A percentile compares a stretch with the other conserved stretches of the same genome.
Conservation (phyloP, 2,329 filamentous ascomycete species). For the Acrocalymma vagum region DNA sequence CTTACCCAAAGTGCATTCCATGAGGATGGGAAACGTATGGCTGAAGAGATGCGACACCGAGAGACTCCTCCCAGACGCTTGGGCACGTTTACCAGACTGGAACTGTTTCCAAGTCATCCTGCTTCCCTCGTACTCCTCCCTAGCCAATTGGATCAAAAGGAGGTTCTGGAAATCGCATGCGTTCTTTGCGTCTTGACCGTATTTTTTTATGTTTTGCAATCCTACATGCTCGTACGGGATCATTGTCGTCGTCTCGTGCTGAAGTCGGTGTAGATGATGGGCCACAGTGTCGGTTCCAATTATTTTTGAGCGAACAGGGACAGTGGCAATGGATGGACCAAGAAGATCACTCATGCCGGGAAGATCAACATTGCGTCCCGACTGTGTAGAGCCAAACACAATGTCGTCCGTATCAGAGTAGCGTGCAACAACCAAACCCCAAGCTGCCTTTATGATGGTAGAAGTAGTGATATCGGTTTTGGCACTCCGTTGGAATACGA, state of each 20-base stretch:
- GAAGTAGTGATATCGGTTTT: conserved; percentile 10
- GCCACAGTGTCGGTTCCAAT: neutral
- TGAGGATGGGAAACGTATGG: too few species aligned
- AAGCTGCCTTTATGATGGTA: conserved; percentile 32
- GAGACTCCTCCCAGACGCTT: too few species aligned
- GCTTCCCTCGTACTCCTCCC: conserved; percentile 2
- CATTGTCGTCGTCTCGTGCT: conserved; percentile 4
- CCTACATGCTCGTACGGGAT: conserved; percentile 37
- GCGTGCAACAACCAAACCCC: conserved; percentile 25
- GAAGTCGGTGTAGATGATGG: neutral
- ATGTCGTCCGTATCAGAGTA: conserved; percentile 29
- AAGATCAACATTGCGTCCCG: conserved; percentile 31
- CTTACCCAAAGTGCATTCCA: conserved; percentile 2
- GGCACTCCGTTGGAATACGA: neutral
- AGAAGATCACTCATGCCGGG: conserved; percentile 17
- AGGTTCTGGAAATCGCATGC: conserved; percentile 63
- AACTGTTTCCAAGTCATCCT: neutral
- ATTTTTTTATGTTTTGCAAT: conserved; percentile 35
- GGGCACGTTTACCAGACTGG: neutral
- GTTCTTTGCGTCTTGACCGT: conserved; percentile 59
- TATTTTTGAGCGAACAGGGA: conserved; percentile 21
- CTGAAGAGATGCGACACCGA: too few species aligned
- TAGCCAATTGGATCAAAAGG: conserved; percentile 57
- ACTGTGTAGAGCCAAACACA: conserved; percentile 30
- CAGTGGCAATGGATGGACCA: conserved; percentile 39